Evolutionary conservation across 305 asterid species (phyloP), one percentile per base, ranked within the genome.

Genomic region (Ilex paraguariensis): DNA sequence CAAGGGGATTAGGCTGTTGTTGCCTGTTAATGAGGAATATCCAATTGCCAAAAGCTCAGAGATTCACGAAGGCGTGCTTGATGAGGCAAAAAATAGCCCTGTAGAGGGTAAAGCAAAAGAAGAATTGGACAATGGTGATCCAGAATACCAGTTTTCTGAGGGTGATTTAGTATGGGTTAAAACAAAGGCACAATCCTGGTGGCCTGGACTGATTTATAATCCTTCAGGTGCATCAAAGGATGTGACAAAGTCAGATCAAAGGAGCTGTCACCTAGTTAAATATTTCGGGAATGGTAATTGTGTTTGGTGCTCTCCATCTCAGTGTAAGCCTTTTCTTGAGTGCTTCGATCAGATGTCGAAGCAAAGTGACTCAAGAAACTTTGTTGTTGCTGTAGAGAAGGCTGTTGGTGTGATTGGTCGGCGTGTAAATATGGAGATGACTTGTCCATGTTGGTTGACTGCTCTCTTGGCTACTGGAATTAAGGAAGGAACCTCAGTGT

Each of bases 131-230:
- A 21, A 45, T 17, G 70, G 42, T n/a, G 32, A 33, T 65, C 62
- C 59, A 53, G 76, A 77, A 62, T 58, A 55, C 62, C 33, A 58
- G 13, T 86, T 81, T 59, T 63, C 57, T 62, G 73, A 75, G 62
- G 88, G 92, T 64, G 92, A 82, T 70, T 65, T 88, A 55, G 95
- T 88, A 31, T 91, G 96, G 98, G 76, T 75, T 53, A 88, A 80
- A 73, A 81, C 87, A 66, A 77, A 74, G 69, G 65, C 81, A 31
- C 73, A 74, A 54, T 54, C 74, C 40, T 91, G 98, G 98, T 91
- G 98, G 95, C 98, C 98, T 1, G 96, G 93, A 57, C 73, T 81
- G 64, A 65, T 91, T 56, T 76, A 66, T 7, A 84, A 78, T 77
- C 85, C 90, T 61, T 65, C 78, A 9, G 17, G 12, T 39, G 68